phyloP scores from a whole-genome alignment of 2,329 filamentous ascomycete genomes.

The Lasiodiplodia citricola region DNA sequence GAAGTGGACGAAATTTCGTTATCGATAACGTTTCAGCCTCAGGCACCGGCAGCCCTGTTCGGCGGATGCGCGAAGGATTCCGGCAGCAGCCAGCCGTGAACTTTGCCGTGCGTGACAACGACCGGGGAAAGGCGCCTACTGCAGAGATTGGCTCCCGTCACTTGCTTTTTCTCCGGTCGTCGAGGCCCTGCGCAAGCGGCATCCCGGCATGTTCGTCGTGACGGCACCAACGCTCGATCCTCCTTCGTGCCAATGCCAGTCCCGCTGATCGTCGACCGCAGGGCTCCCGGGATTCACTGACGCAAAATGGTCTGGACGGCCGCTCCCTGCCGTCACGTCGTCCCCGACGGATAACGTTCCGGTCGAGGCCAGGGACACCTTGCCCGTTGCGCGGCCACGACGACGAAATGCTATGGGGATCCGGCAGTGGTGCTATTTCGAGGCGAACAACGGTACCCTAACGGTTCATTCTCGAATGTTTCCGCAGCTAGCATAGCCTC shows the following conservation, averaged over 20 bases:
- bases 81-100: neutral
- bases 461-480: neutral
- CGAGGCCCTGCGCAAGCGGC: conserved; percentile 1
- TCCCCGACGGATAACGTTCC: neutral
- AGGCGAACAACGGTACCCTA: neutral
- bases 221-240: conserved; percentile 2
- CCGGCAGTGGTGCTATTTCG: neutral
- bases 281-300: neutral
- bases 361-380: neutral
- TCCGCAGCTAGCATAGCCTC: neutral
- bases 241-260: neutral
- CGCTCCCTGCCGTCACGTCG: neutral
- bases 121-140: neutral
- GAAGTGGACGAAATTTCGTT: conserved; percentile 11
- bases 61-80: conserved; percentile 1
- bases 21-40: conserved; percentile 19
- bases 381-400: neutral
- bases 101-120: neutral
- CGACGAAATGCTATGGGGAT: neutral
- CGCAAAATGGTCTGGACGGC: conserved; percentile 1
- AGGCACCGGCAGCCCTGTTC: neutral
- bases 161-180: conserved; percentile 1
- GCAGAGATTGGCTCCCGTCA: neutral
- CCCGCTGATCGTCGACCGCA: conserved; percentile 14
- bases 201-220: neutral